Conservation (phyloP, 768 basidiomycete genomes). For the Rhodotorula babjevae region DNA sequence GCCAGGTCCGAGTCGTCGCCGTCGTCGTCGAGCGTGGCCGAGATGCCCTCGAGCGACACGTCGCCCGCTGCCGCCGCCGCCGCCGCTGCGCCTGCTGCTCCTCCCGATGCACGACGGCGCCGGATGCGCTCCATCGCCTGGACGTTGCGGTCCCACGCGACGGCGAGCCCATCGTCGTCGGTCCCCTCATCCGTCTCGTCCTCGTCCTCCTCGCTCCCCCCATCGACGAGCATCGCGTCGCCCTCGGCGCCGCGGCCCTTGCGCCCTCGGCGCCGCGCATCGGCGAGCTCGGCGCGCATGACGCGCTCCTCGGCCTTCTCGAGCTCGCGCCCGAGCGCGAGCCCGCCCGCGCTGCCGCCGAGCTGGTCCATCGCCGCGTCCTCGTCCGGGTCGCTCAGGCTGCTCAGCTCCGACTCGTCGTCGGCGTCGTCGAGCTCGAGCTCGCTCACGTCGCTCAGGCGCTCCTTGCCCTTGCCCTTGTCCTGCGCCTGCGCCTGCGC, state of each 20-base stretch:
- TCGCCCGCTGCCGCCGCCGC: neutral
- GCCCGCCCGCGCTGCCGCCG: neutral
- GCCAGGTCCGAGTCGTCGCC: conserved; percentile 28
- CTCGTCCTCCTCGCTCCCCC: neutral
- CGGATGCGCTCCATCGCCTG: conserved; percentile 21
- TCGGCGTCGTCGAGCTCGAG: conserved; percentile 6
- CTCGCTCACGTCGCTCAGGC: conserved; percentile 13
- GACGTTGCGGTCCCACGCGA: conserved; percentile 23
- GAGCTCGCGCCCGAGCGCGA: neutral
- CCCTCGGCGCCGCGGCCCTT: neutral
- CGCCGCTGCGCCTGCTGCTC: too few species aligned
- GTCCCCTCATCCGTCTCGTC: too few species aligned
- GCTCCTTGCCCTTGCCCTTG: neutral
- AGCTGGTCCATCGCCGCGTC: neutral
- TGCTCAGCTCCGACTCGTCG: conserved; percentile 1
- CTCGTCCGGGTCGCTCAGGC: neutral
- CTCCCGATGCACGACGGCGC: neutral
- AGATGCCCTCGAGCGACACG: neutral
- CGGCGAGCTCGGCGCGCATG: conserved; percentile 27
- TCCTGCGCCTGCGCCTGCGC: neutral
- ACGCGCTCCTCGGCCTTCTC: conserved; percentile 28
- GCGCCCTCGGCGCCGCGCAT: neutral
- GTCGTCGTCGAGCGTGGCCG: neutral
- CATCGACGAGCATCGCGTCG: neutral
- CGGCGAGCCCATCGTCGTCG: neutral